A percentile compares a stretch with the other conserved stretches of the same genome.
phyloP scores from a whole-genome alignment of 2,329 filamentous ascomycete genomes.

The Penicillium palitans region DNA sequence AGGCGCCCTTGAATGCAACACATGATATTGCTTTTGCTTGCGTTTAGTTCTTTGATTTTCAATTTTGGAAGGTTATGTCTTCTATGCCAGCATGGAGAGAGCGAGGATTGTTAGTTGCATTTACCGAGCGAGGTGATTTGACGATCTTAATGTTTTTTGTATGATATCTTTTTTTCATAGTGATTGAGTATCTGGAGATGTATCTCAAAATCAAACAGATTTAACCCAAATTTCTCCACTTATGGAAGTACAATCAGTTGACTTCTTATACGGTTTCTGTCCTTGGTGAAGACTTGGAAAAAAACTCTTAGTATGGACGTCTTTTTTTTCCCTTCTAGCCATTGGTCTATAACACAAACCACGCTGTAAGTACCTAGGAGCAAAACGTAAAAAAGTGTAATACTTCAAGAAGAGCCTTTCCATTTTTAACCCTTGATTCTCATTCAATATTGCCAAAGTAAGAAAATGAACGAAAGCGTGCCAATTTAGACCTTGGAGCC shows the following conservation, averaged over 20 bases:
- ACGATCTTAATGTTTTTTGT: background rate
- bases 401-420: background rate
- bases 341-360: background rate
- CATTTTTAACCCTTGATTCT: background rate
- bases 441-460: background rate
- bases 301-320: background rate
- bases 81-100: background rate
- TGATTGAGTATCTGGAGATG: background rate
- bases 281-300: background rate
- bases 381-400: background rate
- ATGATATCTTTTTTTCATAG: background rate
- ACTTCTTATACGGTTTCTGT: background rate
- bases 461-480: background rate
- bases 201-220: background rate
- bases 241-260: background rate
- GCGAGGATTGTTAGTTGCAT: background rate
- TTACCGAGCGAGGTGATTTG: background rate
- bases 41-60: background rate
- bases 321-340: background rate
- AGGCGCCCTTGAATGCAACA: slow-evolving; percentile 34
- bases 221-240: background rate
- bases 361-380: background rate
- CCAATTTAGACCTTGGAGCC: background rate
- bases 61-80: background rate
- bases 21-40: background rate